These are phyloP conservation scores for Pseudozyma sp. DNA, from an alignment of 1,284 basidiomycete genomes.

Conservation along the genomic window DNA sequence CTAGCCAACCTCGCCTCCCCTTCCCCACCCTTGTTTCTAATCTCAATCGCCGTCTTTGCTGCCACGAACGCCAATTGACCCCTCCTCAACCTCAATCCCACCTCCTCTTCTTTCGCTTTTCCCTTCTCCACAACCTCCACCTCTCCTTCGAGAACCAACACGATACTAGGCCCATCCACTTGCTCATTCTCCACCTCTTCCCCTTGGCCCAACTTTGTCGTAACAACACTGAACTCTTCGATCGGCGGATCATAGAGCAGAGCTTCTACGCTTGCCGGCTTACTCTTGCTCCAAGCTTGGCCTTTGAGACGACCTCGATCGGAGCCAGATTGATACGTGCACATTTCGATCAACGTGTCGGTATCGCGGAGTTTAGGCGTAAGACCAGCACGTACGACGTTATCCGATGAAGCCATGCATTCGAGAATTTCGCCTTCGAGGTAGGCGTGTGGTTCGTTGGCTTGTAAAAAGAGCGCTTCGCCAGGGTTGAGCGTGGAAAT, in stretches of 20 bases:
- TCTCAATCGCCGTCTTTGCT: conserved; percentile 75
- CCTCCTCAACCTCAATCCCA: conserved; percentile 42
- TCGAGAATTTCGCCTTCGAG: conserved; percentile 73
- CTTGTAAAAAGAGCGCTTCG: conserved; percentile 92
- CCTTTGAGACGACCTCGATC: conserved; percentile 72
- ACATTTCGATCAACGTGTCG: conserved; percentile 84
- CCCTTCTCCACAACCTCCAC: conserved; percentile 71
- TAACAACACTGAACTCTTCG: conserved; percentile 89
- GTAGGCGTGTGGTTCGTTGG: conserved; percentile 97
- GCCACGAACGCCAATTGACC: conserved; percentile 89
- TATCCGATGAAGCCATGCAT: conserved; percentile 75
- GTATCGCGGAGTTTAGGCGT: conserved; percentile 97
- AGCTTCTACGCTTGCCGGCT: conserved; percentile 13
- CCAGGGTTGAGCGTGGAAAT: conserved; percentile 83
- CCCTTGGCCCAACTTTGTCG: conserved; percentile 73
- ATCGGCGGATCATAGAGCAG: conserved; percentile 92
- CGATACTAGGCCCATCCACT: conserved; percentile 85
- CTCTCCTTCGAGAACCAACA: conserved; percentile 80
- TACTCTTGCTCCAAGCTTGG: conserved; percentile 3
- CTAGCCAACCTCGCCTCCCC: conserved; percentile 17
- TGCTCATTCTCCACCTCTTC: conserved; percentile 74
- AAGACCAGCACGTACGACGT: conserved; percentile 97
- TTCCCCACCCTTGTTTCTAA: not conserved
- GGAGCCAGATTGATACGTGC: conserved; percentile 81
- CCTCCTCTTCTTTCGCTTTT: not conserved